A percentile compares a stretch with the other conserved stretches of the same genome.
These are phyloP conservation scores for Hortiboletus flavorubellus DNA, from an alignment of 768 basidiomycete genomes.

Conservation along the genomic window DNA sequence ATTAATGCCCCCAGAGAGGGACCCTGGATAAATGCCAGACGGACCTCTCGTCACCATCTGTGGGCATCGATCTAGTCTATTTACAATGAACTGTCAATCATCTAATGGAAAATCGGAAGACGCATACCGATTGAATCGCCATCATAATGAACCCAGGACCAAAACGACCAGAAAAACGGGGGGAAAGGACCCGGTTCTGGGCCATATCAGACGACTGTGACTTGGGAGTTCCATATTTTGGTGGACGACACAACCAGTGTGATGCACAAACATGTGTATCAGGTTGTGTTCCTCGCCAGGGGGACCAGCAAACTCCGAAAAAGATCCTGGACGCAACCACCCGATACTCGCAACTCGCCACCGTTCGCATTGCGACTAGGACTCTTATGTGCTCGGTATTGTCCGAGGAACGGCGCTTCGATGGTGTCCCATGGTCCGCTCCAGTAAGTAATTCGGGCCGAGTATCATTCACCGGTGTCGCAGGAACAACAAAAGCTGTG, in stretches of 20 bases:
- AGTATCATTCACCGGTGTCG: not conserved
- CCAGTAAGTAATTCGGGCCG: constrained; percentile 1
- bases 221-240: not conserved
- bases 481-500: constrained; percentile 9
- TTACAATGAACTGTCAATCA: not conserved
- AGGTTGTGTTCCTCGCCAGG: not conserved
- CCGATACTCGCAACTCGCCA: not conserved
- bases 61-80: constrained; percentile 7
- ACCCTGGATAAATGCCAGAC: constrained; percentile 1
- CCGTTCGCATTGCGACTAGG: not conserved
- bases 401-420: not conserved
- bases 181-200: not conserved
- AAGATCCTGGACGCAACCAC: not conserved
- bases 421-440: not conserved
- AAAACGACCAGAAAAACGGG: not conserved
- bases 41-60: constrained; percentile 1
- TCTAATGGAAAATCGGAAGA: constrained; percentile 6
- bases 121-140: constrained; percentile 4
- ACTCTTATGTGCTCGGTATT: too few relatives aligned
- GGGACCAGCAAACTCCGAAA: constrained; percentile 1
- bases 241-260: not conserved
- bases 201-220: not conserved
- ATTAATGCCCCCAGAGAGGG: not conserved
- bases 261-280: not conserved
- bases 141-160: not conserved